A percentile compares a stretch with the other conserved stretches of the same genome.
Evolutionary conservation across 148 eudicot genomes (phyloP).

Genomic region (Talinum fruticosum): DNA sequence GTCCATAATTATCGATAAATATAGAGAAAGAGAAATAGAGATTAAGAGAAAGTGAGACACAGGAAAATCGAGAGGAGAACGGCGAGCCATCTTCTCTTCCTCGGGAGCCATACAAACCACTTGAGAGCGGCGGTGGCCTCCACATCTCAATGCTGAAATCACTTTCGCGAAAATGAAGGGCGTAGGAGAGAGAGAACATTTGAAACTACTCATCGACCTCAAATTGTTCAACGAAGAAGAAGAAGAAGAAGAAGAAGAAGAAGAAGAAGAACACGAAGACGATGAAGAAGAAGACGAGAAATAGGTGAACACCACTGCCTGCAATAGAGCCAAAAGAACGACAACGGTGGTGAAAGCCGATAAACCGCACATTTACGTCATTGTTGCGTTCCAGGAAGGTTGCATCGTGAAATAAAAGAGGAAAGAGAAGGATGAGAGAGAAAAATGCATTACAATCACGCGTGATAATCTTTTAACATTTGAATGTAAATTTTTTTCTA

Average conservation of each 20-base stretch:
- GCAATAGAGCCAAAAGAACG: not conserved
- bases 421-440: no score
- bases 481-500: no score
- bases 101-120: conserved; percentile 84
- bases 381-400: no score
- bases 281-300: not conserved
- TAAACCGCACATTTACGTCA: conserved; percentile 39
- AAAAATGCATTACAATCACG: no score
- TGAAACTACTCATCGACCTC: no score
- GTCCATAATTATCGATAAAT: not conserved
- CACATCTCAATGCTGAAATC: conserved; percentile 3
- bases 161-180: not conserved
- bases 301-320: not conserved
- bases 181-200: not conserved
- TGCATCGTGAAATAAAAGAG: no score
- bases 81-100: conserved; percentile 80
- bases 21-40: not conserved
- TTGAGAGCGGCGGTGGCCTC: conserved; percentile 19
- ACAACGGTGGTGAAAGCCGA: conserved; percentile 24
- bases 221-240: not conserved
- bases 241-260: not conserved
- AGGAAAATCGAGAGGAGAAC: conserved; percentile 90
- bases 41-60: conserved; percentile 22
- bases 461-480: no score
- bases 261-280: no score